Evolutionary conservation across 2,329 filamentous ascomycete species (phyloP).

Genomic region (Hymenoscyphus linearis): DNA sequence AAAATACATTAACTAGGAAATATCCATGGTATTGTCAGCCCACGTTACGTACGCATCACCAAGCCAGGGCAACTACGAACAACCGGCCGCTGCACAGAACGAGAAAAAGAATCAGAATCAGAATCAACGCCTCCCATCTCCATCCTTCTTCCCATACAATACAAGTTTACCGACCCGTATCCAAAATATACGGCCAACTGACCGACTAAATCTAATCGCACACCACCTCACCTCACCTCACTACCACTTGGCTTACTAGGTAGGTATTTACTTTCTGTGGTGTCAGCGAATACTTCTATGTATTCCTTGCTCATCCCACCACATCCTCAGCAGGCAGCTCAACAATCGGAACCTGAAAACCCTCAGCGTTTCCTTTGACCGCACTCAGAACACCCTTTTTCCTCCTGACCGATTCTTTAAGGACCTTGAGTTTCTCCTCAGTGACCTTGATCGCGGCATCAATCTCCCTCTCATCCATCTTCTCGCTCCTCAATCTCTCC

Average conservation of each 20-base stretch:
- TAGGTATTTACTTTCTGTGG: too few species aligned
- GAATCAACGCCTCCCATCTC: constrained; percentile 1
- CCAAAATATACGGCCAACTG: neutral
- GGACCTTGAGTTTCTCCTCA: constrained; percentile 71
- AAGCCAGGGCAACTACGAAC: neutral
- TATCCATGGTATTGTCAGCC: constrained; percentile 11
- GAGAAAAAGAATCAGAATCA: neutral
- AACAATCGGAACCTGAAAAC: neutral
- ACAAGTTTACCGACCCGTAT: neutral
- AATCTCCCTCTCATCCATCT: constrained; percentile 28
- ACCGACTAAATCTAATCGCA: neutral
- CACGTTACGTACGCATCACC: constrained; percentile 6
- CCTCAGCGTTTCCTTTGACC: neutral
- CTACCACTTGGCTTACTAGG: too few species aligned
- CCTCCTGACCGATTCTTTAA: constrained; percentile 66
- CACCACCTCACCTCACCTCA: neutral
- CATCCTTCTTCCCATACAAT: neutral
- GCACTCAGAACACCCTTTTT: constrained; percentile 9
- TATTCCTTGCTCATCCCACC: neutral
- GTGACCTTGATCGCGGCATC: constrained; percentile 52
- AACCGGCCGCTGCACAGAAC: neutral
- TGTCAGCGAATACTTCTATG: neutral
- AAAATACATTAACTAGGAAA: neutral
- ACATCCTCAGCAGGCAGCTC: neutral
- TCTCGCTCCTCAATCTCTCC: constrained; percentile 25